Conservation (phyloP, 129 eudicot species). For the Ambrosia artemisiifolia region DNA sequence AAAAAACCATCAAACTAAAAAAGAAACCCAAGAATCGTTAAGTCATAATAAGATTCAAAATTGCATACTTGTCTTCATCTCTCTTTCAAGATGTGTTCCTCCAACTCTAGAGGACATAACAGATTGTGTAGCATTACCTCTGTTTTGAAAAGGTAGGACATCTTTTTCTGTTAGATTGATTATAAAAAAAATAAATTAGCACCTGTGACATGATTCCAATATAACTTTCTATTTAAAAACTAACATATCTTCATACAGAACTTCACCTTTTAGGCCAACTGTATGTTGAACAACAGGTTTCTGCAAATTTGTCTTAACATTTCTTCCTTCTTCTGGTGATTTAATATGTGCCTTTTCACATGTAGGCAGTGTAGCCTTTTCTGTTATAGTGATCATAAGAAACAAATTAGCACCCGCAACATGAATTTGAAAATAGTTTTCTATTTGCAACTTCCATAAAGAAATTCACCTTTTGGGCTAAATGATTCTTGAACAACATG, state of each 20-base stretch:
- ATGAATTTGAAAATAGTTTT: neutral
- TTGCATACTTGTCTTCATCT: neutral
- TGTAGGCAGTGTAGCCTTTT: neutral
- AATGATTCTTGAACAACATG: neutral
- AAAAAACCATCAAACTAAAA: neutral
- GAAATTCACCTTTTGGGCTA: neutral
- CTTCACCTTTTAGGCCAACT: slow-evolving; percentile 23
- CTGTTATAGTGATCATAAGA: neutral
- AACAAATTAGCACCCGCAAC: neutral
- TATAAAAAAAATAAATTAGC: neutral
- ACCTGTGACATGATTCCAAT: neutral
- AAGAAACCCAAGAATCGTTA: neutral
- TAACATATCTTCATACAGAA: neutral
- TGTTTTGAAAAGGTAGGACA: neutral
- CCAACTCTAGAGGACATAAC: neutral
- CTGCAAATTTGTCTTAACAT: slow-evolving; percentile 7
- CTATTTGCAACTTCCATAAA: neutral
- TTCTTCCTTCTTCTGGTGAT: slow-evolving; percentile 1
- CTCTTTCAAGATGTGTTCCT: neutral
- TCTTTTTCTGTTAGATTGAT: neutral
- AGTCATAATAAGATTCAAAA: neutral
- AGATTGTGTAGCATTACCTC: neutral
- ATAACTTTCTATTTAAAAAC: neutral
- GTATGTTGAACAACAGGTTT: slow-evolving; percentile 8
- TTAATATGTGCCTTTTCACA: slow-evolving; percentile 9